Evolutionary conservation across 768 basidiomycete genomes (phyloP).

Genomic region (Podaxis carcinomalis): DNA sequence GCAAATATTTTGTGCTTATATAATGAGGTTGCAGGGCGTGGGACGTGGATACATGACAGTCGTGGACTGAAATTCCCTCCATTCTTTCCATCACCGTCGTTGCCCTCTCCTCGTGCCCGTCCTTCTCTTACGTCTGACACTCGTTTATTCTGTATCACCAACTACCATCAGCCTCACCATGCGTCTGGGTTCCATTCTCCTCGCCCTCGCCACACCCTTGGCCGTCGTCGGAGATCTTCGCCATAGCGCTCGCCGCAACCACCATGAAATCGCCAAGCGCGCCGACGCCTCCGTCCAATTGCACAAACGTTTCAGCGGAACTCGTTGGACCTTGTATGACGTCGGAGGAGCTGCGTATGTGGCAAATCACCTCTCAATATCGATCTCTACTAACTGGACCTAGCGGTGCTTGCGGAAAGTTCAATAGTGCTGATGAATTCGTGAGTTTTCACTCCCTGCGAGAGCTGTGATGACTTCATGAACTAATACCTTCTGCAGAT

Average conservation of each 20-base stretch:
- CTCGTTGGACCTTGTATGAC: conserved; percentile 27
- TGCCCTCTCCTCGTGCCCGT: background rate
- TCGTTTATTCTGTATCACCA: conserved; percentile 9
- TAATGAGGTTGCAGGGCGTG: too few species aligned
- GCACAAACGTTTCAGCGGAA: conserved; percentile 19
- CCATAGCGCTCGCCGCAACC: conserved; percentile 13
- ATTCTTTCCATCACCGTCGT: background rate
- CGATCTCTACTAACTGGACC: background rate
- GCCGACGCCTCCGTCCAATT: conserved; percentile 19
- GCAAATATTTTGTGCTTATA: too few species aligned
- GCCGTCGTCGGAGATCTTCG: conserved; percentile 10
- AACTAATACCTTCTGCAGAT: conserved; percentile 17
- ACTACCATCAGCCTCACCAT: background rate
- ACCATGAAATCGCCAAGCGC: conserved; percentile 24
- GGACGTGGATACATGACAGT: too few species aligned
- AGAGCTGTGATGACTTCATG: background rate
- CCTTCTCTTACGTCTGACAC: conserved; percentile 11
- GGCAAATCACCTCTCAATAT: background rate
- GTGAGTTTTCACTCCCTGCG: conserved; percentile 15
- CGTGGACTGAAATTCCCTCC: background rate
- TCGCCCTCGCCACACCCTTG: conserved; percentile 8
- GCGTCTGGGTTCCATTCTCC: conserved; percentile 6
- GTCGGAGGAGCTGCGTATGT: conserved; percentile 24
- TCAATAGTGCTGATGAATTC: conserved; percentile 22
- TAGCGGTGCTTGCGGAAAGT: conserved; percentile 27